Evolutionary conservation across 2,329 filamentous ascomycete genomes (phyloP), one percentile per base, ranked within the genome.

Genomic region (Xylaria digitata): DNA sequence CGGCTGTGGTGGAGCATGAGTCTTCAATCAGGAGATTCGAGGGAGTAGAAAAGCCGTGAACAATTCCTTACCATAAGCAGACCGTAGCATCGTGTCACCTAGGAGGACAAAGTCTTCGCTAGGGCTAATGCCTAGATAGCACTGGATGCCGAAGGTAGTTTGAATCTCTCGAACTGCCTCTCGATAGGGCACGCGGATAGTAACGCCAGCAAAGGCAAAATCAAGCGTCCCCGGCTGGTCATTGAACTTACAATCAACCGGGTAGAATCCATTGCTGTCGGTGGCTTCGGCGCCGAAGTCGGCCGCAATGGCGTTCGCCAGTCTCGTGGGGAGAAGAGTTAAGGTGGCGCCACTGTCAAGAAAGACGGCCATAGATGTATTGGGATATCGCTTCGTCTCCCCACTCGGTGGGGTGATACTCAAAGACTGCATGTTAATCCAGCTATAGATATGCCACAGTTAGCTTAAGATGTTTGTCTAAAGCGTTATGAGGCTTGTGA

Each of bases 301-400:
- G 23, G 77, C 73, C 21, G 83, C 84, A 37, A 89, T 83, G 48
- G 73, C 69, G n/a, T 78, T 73, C 48, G 85, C 85, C 37, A 92
- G 78, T 21, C 77, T 75, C 62, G 85, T 79, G 0, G 91, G 91
- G 1, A 93, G 81, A 61, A 92, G 86, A 56, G 87, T 90, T 73
- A 92, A 82, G 15, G 89, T 92, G 26, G 88, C 89, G 6, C 91
- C 91, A 30, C 88, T 91, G 78, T 93, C 91, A 49, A 93, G 83
- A 60, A 93, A 88, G 11, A 91, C 89, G 13, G 87, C 82, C 71
- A 83, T 79, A 17, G 71, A 72, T 50, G 79, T 79, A 73, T 78
- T 77, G 45, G 74, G 59, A 69, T 83, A 83, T 65, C 72, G 71
- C 49, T 74, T 77, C 37, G 69, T 73, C 52, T 74, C 54, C 30